Percentiles rank a stretch among this genome's conserved stretches.
These are phyloP conservation scores for Aspergillus carbonarius DNA, from an alignment of 2,329 filamentous ascomycete genomes.

Conservation along the genomic window DNA sequence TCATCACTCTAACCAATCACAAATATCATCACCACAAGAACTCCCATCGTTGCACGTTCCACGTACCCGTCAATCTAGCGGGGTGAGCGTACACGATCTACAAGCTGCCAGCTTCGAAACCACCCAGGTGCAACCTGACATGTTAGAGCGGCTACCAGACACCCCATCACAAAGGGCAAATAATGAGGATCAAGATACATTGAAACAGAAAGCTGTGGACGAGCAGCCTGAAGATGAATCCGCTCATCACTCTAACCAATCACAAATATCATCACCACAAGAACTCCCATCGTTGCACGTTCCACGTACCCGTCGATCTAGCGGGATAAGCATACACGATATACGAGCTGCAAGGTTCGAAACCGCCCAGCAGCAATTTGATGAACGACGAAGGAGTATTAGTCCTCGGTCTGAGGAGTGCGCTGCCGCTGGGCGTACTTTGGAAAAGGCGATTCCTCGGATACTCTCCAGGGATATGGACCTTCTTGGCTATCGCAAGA, in stretches of 20 bases:
- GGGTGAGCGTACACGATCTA: too few relatives aligned
- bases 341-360: too few relatives aligned
- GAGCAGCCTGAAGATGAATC: not conserved
- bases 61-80: too few relatives aligned
- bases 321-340: too few relatives aligned
- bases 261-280: slow-evolving; percentile 1
- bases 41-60: slow-evolving; percentile 10
- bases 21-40: not conserved
- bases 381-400: slow-evolving; percentile 35
- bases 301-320: not conserved
- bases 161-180: too few relatives aligned
- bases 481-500: slow-evolving; percentile 43
- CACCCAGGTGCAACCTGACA: too few relatives aligned
- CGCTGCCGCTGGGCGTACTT: slow-evolving; percentile 37
- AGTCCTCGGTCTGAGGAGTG: slow-evolving; percentile 42
- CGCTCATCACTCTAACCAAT: too few relatives aligned
- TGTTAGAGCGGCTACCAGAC: too few relatives aligned
- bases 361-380: too few relatives aligned
- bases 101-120: too few relatives aligned
- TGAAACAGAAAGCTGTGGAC: too few relatives aligned
- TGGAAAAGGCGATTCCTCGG: slow-evolving; percentile 38
- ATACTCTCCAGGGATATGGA: slow-evolving; percentile 40
- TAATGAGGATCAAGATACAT: too few relatives aligned
- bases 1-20: slow-evolving; percentile 10
- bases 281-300: slow-evolving; percentile 7